phyloP scores from a whole-genome alignment of 2,329 filamentous ascomycete species.

The Coniochaeta prunicola region DNA sequence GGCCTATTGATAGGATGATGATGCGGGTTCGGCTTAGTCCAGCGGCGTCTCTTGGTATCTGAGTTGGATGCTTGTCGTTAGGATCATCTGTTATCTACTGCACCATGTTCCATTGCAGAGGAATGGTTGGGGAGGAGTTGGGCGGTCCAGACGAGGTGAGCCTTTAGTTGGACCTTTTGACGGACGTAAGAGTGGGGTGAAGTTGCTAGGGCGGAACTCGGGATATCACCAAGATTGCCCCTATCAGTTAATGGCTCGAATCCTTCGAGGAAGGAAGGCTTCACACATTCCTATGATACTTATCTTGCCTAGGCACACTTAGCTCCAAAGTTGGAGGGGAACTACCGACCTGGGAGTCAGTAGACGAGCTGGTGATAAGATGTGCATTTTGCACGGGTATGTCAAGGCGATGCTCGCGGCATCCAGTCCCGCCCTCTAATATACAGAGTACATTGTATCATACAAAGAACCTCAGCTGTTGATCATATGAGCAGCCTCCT shows the following conservation, averaged over 20 bases:
- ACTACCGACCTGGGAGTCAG: neutral
- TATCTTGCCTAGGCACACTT: too few relatives aligned
- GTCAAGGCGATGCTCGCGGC: neutral
- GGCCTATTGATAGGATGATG: slow-evolving; percentile 17
- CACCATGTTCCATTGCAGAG: neutral
- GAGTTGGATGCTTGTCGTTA: neutral
- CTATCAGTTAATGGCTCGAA: neutral
- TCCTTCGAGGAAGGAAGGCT: too few relatives aligned
- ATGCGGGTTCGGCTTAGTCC: slow-evolving; percentile 17
- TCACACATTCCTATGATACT: too few relatives aligned
- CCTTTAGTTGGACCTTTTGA: neutral
- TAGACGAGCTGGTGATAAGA: neutral
- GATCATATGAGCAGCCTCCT: slow-evolving; percentile 22
- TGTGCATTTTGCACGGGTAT: neutral
- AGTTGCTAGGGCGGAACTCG: neutral
- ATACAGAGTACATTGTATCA: neutral
- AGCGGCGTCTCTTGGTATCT: slow-evolving; percentile 1
- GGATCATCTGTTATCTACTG: neutral
- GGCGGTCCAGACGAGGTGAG: neutral
- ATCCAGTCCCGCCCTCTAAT: neutral
- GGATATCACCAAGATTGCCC: neutral
- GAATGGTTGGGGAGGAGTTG: neutral
- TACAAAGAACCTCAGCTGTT: neutral
- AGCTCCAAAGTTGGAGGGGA: too few relatives aligned
- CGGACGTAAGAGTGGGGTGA: neutral